Conservation (phyloP, 2,329 filamentous ascomycete genomes). For the Capronia americana region DNA sequence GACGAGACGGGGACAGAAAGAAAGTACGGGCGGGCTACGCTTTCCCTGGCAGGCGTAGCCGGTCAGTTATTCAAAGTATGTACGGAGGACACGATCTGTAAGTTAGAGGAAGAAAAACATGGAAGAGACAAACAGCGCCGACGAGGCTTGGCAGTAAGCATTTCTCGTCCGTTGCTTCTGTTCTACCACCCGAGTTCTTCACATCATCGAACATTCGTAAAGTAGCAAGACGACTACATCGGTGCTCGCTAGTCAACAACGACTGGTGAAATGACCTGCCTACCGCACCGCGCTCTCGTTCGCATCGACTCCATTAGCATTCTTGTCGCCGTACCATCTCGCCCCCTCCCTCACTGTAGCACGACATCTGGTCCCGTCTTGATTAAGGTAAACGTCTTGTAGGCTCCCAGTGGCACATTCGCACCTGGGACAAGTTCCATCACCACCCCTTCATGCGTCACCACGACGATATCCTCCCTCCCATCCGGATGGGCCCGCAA, state of each 20-base stretch:
- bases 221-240: no score
- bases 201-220: neutral
- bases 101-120: neutral
- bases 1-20: neutral
- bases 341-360: neutral
- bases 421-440: neutral
- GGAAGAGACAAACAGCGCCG: neutral
- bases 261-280: neutral
- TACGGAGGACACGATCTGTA: neutral
- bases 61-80: neutral
- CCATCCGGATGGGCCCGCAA: neutral
- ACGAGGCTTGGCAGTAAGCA: no score
- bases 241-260: neutral
- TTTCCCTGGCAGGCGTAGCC: neutral
- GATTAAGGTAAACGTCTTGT: neutral
- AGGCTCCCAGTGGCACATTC: neutral
- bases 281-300: neutral
- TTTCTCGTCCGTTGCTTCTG: neutral
- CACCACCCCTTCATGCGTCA: neutral
- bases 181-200: neutral
- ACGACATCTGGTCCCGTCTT: neutral
- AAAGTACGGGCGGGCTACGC: neutral
- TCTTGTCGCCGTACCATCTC: neutral
- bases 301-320: neutral
- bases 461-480: neutral